These are phyloP conservation scores for Protea cynaroides DNA, from an alignment of 164 flowering plant genomes.

Conservation along the genomic window DNA sequence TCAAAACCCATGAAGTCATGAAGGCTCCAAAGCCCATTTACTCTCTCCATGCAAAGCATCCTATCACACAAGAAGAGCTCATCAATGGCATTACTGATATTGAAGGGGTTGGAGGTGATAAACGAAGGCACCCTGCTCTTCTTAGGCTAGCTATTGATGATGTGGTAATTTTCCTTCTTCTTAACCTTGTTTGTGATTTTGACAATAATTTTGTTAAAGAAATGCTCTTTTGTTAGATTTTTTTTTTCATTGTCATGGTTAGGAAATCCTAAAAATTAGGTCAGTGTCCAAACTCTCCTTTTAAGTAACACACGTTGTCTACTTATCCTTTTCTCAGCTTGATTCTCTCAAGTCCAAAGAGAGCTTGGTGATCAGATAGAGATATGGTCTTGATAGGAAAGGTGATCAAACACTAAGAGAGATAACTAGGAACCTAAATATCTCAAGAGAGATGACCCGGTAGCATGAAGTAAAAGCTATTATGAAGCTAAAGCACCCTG, in stretches of 20 bases:
- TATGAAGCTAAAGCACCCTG: constrained; percentile 96
- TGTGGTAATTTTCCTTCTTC: constrained; percentile 58
- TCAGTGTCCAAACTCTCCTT: too few relatives aligned
- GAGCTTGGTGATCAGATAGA: constrained; percentile 92
- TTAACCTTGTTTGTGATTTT: not conserved
- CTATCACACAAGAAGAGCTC: constrained; percentile 74
- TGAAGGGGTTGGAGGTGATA: constrained; percentile 68
- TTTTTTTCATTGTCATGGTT: not conserved
- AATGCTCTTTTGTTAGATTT: not conserved
- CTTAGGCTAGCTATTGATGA: constrained; percentile 97
- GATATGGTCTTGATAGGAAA: constrained; percentile 95
- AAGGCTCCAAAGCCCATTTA: constrained; percentile 59
- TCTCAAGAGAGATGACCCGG: constrained; percentile 97
- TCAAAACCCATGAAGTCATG: constrained; percentile 79
- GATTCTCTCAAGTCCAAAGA: constrained; percentile 96
- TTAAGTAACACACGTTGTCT: not conserved
- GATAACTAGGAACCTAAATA: constrained; percentile 84
- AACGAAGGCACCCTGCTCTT: constrained; percentile 66
- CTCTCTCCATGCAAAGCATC: constrained; percentile 73
- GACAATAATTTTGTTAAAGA: not conserved
- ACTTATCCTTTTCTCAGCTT: constrained; percentile 40
- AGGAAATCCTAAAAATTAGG: too few relatives aligned
- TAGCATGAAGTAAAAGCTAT: constrained; percentile 94
- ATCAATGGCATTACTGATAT: constrained; percentile 63
- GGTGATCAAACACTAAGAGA: constrained; percentile 90